phyloP scores from a whole-genome alignment of 148 eudicot genomes.

The Chenopodium quinoa region DNA sequence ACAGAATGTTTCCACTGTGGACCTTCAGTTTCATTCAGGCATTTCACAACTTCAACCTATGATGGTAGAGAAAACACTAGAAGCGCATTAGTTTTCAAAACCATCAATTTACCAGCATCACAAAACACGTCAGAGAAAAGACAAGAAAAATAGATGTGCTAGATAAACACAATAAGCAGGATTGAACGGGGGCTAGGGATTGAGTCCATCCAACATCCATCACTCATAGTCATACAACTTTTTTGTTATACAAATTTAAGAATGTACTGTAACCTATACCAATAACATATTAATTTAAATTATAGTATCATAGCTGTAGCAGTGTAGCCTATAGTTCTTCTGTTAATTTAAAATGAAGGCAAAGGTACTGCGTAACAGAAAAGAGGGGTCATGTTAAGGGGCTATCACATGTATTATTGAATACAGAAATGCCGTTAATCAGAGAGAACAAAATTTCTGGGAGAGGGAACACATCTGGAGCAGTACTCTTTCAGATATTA shows the following conservation, averaged over 20 bases:
- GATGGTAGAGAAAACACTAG: slow-evolving; percentile 1
- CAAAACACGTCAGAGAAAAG: not conserved
- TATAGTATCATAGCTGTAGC: too few relatives aligned
- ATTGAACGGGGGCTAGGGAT: too few relatives aligned
- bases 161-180: not conserved
- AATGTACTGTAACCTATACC: not conserved
- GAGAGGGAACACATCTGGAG: not conserved
- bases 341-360: too few relatives aligned
- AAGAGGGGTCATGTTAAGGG: too few relatives aligned
- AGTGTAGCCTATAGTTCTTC: too few relatives aligned
- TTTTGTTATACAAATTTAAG: not conserved
- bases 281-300: too few relatives aligned
- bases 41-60: slow-evolving; percentile 86
- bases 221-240: not conserved
- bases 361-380: too few relatives aligned
- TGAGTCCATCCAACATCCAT: not conserved
- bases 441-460: not conserved
- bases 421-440: not conserved
- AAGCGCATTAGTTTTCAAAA: slow-evolving; percentile 1
- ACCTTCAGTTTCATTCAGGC: slow-evolving; percentile 81
- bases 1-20: slow-evolving; percentile 97
- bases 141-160: not conserved
- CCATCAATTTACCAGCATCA: not conserved
- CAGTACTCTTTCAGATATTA: not conserved
- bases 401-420: not conserved